Conservation (phyloP, 371 early-diverging fungal species). For the Coemansia sp. region DNA sequence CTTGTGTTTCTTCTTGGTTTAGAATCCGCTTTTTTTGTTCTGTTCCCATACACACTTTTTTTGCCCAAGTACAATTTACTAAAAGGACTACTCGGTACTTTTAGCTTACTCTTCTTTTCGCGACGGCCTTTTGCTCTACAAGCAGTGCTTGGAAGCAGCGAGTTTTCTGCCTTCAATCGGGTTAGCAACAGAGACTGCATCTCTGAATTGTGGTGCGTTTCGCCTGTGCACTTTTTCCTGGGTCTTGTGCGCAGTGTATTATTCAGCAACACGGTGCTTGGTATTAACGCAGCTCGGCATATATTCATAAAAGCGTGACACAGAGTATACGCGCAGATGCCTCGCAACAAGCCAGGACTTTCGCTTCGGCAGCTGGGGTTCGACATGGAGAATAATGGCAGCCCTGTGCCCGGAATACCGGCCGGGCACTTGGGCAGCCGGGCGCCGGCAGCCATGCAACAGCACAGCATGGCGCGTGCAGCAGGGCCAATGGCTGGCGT, state of each 20-base stretch:
- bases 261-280: neutral
- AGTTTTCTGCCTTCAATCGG: no score
- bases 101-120: no score
- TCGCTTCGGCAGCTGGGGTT: constrained; percentile 41
- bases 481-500: neutral
- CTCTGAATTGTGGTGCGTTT: no score
- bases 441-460: neutral
- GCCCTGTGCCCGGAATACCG: neutral
- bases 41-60: no score
- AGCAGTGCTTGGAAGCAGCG: no score
- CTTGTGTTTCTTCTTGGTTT: no score
- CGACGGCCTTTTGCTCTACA: no score
- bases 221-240: neutral
- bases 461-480: neutral
- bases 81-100: no score
- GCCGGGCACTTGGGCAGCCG: neutral
- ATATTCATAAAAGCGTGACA: neutral
- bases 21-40: no score
- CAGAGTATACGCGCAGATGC: constrained; percentile 15
- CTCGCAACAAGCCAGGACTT: constrained; percentile 42
- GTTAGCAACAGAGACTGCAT: no score
- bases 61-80: no score
- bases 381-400: constrained; percentile 7
- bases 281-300: neutral
- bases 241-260: neutral